These are phyloP conservation scores for Croton setiger DNA, from an alignment of 441 rosid genomes.

Conservation along the genomic window DNA sequence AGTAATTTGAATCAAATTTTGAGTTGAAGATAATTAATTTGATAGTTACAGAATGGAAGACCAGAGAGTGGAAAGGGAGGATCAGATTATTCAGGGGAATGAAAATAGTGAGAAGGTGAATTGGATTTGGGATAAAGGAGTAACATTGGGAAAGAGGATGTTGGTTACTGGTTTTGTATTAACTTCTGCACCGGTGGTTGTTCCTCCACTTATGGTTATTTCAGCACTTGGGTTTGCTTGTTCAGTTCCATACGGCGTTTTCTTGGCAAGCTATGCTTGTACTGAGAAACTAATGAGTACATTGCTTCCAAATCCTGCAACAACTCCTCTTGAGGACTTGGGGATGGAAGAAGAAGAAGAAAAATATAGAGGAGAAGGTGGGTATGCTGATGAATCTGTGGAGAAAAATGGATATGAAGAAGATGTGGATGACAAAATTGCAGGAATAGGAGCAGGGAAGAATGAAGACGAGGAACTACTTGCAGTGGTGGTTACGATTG, in stretches of 20 bases:
- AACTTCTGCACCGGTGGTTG: conserved; percentile 58
- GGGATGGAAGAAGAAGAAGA: conserved; percentile 13
- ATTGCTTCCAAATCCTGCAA: conserved; percentile 45
- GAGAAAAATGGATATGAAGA: conserved; percentile 12
- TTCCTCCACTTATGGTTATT: conserved; percentile 61
- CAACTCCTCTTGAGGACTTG: conserved; percentile 18
- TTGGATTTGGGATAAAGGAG: conserved; percentile 50
- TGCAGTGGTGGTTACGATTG: conserved; percentile 25
- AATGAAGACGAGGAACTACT: conserved; percentile 16
- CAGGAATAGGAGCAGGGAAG: conserved; percentile 8
- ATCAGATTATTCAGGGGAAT: conserved; percentile 23
- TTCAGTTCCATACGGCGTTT: conserved; percentile 62
- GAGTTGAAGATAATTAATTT: background rate
- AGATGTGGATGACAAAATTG: conserved; percentile 6
- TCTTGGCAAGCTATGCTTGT: conserved; percentile 73
- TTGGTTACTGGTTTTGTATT: conserved; percentile 52
- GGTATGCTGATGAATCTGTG: conserved; percentile 12
- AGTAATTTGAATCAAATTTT: too few species aligned
- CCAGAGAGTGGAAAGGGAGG: conserved; percentile 30
- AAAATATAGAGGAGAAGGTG: conserved; percentile 15
- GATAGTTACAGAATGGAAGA: conserved; percentile 23
- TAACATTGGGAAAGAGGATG: conserved; percentile 60
- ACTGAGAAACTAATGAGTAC: conserved; percentile 63
- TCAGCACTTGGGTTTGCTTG: conserved; percentile 59
- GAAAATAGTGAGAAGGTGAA: conserved; percentile 29